phyloP scores from a whole-genome alignment of 305 asterid genomes.

The Fraxinus platypoda region DNA sequence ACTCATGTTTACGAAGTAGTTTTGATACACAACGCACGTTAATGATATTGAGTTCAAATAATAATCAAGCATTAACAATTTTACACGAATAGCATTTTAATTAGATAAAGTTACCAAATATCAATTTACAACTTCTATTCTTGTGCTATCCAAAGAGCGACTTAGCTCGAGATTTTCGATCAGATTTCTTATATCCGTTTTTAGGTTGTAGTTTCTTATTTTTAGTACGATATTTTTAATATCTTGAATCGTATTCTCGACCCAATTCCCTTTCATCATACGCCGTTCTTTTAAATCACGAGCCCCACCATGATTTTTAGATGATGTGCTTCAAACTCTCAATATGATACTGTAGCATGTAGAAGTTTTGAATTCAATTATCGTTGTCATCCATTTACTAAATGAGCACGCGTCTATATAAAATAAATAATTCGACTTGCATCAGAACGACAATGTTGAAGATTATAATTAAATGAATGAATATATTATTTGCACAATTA shows the following conservation, averaged over 20 bases:
- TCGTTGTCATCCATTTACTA: not conserved
- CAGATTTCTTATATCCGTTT: not conserved
- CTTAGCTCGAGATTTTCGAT: not conserved
- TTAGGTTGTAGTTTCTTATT: not conserved
- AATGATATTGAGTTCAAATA: not conserved
- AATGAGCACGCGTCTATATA: not conserved
- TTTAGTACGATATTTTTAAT: not conserved
- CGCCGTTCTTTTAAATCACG: not conserved
- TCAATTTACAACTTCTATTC: not conserved
- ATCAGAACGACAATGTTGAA: not conserved
- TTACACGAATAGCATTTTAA: not conserved
- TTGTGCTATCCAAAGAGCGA: not conserved
- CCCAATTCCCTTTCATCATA: not conserved
- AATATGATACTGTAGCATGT: not conserved
- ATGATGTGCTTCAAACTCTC: not conserved
- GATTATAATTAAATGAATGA: not conserved
- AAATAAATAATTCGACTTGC: not conserved
- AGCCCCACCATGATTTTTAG: not conserved
- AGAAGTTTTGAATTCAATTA: not conserved
- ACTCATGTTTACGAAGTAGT: not conserved
- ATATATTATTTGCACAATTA: too few species aligned
- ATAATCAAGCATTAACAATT: not conserved
- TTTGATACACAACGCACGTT: not conserved
- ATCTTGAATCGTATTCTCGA: not conserved
- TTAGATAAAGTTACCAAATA: not conserved